Percentiles rank a stretch among this genome's conserved stretches.
Conservation (phyloP, 192 early-diverging fungal species). For the Borealophlyctis nickersoniae region DNA sequence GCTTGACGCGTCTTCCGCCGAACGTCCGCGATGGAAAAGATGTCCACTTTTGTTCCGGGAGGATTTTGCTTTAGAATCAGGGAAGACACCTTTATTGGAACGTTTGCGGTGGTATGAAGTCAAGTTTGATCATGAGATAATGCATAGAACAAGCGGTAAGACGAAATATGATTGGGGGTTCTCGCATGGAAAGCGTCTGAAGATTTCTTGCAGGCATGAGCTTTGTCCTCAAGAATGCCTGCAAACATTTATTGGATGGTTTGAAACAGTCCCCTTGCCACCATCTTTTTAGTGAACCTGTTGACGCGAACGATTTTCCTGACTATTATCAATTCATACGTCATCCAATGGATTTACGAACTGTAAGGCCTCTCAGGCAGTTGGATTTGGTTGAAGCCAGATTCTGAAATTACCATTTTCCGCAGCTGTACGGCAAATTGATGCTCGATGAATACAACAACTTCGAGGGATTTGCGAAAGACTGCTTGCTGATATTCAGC, state of each 20-base stretch:
- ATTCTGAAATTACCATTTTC: not conserved
- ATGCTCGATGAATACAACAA: conserved; percentile 11
- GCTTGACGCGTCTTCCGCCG: not conserved
- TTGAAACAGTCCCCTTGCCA: conserved; percentile 15
- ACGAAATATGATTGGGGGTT: not conserved
- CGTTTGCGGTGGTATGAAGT: not conserved
- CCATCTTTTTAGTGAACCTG: conserved; percentile 21
- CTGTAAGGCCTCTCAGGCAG: no score
- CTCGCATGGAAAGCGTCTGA: not conserved
- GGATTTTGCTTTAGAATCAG: not conserved
- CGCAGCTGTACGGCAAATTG: conserved; percentile 6
- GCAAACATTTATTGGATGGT: conserved; percentile 22
- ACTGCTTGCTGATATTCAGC: conserved; percentile 14
- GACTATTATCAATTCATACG: not conserved
- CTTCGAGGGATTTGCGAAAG: conserved; percentile 7
- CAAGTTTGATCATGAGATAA: not conserved
- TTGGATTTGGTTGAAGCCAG: not conserved
- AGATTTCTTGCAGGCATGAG: not conserved
- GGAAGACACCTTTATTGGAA: not conserved
- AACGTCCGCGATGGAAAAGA: not conserved
- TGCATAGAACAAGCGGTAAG: not conserved
- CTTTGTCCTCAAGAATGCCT: conserved; percentile 18
- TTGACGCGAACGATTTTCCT: not conserved
- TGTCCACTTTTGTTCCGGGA: not conserved
- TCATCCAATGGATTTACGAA: conserved; percentile 15